Percentiles rank a stretch among this genome's conserved stretches.
Conservation (phyloP, 2,329 filamentous ascomycete species). For the Trichoderma sp. region DNA sequence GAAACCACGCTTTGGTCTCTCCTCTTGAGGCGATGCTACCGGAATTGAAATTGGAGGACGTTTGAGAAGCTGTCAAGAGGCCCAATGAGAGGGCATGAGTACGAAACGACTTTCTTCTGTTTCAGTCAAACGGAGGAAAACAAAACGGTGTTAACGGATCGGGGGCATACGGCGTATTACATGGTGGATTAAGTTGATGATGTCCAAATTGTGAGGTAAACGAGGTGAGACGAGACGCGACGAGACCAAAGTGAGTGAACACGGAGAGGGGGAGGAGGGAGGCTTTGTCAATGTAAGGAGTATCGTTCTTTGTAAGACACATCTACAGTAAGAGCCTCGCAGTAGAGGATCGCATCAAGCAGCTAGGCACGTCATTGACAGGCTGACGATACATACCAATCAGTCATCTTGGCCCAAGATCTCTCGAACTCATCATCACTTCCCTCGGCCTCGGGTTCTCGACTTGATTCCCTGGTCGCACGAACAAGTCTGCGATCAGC, state of each 20-base stretch:
- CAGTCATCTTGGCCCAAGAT: not conserved
- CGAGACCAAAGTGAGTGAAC: no score
- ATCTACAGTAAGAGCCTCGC: no score
- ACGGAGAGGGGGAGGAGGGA: no score
- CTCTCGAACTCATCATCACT: no score
- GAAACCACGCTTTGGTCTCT: not conserved
- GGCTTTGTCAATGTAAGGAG: no score
- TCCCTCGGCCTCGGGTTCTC: no score
- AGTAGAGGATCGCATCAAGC: no score
- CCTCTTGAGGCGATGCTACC: slow-evolving; percentile 7
- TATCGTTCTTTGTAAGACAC: no score
- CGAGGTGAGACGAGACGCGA: not conserved
- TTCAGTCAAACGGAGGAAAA: not conserved
- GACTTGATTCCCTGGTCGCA: not conserved
- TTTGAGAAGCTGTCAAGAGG: not conserved
- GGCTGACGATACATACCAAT: not conserved
- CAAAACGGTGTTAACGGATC: not conserved
- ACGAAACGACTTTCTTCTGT: not conserved
- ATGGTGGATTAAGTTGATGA: not conserved
- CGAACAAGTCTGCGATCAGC: not conserved
- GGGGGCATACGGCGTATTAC: not conserved
- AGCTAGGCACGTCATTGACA: no score
- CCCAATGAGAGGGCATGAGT: not conserved
- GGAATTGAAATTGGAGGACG: slow-evolving; percentile 8
- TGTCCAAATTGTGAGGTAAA: not conserved